phyloP scores from a whole-genome alignment of 768 basidiomycete species.

The Tylopilus intermedius region DNA sequence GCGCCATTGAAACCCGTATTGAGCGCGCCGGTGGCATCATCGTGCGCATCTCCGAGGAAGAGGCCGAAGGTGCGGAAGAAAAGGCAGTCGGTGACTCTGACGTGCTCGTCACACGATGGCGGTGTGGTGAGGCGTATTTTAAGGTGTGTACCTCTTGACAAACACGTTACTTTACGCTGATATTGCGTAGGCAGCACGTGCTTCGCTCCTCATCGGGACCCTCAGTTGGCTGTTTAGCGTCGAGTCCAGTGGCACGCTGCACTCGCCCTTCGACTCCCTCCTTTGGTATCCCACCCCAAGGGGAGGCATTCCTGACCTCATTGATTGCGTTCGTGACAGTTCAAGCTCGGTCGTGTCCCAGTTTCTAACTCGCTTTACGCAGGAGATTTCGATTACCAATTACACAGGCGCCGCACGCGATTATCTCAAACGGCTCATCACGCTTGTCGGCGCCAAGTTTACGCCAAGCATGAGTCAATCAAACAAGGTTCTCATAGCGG shows the following conservation, averaged over 20 bases:
- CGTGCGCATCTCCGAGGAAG: slow-evolving; percentile 48
- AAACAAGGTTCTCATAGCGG: slow-evolving; percentile 81
- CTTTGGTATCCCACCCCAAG: slow-evolving; percentile 81
- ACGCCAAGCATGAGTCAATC: slow-evolving; percentile 74
- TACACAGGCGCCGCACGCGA: slow-evolving; percentile 85
- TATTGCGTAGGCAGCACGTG: slow-evolving; percentile 48
- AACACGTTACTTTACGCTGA: neutral
- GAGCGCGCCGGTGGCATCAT: slow-evolving; percentile 53
- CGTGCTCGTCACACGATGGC: slow-evolving; percentile 64
- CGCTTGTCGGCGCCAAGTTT: slow-evolving; percentile 70
- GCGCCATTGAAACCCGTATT: slow-evolving; percentile 58
- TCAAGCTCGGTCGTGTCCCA: neutral
- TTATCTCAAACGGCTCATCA: slow-evolving; percentile 81
- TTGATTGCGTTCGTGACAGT: slow-evolving; percentile 48
- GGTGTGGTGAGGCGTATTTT: slow-evolving; percentile 67
- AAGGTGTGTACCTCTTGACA: slow-evolving; percentile 40
- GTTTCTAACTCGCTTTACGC: neutral
- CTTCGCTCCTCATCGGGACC: slow-evolving; percentile 53
- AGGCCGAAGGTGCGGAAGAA: slow-evolving; percentile 30
- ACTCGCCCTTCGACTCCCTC: slow-evolving; percentile 66
- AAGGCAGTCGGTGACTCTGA: slow-evolving; percentile 50
- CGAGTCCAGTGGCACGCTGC: slow-evolving; percentile 54
- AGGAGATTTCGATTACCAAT: slow-evolving; percentile 84
- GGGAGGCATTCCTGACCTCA: slow-evolving; percentile 54
- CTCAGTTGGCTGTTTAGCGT: slow-evolving; percentile 82